phyloP scores from a whole-genome alignment of 1,284 basidiomycete species.

The Naganishia sp. region DNA sequence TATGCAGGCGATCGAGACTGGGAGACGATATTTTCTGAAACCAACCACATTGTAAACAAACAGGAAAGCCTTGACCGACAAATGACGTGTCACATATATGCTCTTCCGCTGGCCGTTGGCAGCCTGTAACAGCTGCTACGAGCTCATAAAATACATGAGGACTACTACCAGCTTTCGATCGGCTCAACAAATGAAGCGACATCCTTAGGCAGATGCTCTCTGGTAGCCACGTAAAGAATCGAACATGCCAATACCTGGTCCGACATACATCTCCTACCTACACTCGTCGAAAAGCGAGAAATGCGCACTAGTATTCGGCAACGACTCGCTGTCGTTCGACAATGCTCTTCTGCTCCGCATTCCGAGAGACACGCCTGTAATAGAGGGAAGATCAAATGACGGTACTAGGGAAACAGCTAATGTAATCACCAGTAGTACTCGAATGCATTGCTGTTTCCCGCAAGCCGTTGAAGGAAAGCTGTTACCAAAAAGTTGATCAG shows the following conservation, averaged over 20 bases:
- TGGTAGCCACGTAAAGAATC: too few species aligned
- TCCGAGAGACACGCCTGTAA: conserved; percentile 52
- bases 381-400: background rate
- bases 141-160: too few species aligned
- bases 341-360: conserved; percentile 54
- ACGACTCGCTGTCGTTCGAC: conserved; percentile 47
- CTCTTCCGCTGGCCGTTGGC: background rate
- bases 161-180: too few species aligned
- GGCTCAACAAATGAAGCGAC: too few species aligned
- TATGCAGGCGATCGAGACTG: conserved; percentile 4
- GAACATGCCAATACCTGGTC: too few species aligned
- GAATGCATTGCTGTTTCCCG: conserved; percentile 75
- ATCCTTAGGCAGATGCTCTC: background rate
- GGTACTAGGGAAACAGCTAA: background rate
- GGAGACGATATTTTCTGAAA: conserved; percentile 20
- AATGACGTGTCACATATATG: conserved; percentile 8
- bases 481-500: background rate
- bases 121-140: too few species aligned
- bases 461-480: conserved; percentile 59
- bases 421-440: conserved; percentile 87
- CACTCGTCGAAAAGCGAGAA: too few species aligned
- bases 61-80: background rate
- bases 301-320: conserved; percentile 13
- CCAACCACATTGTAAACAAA: conserved; percentile 20
- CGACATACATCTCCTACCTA: too few species aligned